Percentiles rank a stretch among this genome's conserved stretches.
These are phyloP conservation scores for Knoxdaviesia capensis DNA, from an alignment of 2,329 filamentous ascomycete species.

Conservation along the genomic window DNA sequence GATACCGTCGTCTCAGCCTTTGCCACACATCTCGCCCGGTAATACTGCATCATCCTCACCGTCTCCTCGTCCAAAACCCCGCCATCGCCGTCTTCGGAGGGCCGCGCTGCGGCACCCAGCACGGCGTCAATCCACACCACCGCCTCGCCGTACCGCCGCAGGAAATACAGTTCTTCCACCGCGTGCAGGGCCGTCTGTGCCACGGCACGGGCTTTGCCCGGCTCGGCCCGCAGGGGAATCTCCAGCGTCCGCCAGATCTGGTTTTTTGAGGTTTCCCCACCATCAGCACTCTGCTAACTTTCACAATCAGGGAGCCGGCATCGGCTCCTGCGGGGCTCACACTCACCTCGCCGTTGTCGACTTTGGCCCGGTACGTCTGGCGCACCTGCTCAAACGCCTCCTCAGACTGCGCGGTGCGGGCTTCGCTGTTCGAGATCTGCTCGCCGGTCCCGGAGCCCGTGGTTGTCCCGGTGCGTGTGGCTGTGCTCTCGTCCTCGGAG, in stretches of 20 bases:
- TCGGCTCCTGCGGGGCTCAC: neutral
- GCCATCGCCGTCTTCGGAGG: neutral
- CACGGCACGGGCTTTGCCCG: slow-evolving; percentile 20
- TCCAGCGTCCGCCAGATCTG: slow-evolving; percentile 23
- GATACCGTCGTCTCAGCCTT: too few species aligned
- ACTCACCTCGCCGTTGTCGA: slow-evolving; percentile 34
- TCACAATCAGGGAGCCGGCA: neutral
- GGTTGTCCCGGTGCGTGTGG: too few species aligned
- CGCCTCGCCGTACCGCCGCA: slow-evolving; percentile 23
- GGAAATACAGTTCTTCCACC: slow-evolving; percentile 37
- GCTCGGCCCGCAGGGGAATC: slow-evolving; percentile 16
- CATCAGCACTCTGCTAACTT: neutral
- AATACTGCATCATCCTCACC: slow-evolving; percentile 17
- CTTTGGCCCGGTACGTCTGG: slow-evolving; percentile 22
- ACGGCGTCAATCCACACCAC: slow-evolving; percentile 12
- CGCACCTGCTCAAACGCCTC: slow-evolving; percentile 26
- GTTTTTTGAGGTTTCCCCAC: neutral
- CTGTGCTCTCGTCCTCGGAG: too few species aligned
- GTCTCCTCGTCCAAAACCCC: slow-evolving; percentile 23
- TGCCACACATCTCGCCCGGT: slow-evolving; percentile 7
- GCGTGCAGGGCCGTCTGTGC: slow-evolving; percentile 32
- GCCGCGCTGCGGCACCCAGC: neutral
- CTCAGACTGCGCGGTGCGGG: slow-evolving; percentile 24
- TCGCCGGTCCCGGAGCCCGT: too few species aligned
- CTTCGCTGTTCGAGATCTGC: slow-evolving; percentile 9